These are phyloP conservation scores for Globisporangium apiculatum DNA, from an alignment of 352 stramenopile species.

Conservation along the genomic window DNA sequence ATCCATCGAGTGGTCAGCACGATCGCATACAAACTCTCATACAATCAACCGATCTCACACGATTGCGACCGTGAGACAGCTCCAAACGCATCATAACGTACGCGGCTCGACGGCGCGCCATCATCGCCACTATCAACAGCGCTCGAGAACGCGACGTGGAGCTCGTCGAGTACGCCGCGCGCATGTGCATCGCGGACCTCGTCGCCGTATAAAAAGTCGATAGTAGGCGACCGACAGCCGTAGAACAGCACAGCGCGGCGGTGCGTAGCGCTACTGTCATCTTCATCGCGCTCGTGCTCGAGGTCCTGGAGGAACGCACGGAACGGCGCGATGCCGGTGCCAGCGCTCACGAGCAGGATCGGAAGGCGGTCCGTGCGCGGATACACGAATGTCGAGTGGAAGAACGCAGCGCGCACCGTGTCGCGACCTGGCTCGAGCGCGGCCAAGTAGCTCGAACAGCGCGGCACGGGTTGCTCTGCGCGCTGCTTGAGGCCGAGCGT, in stretches of 20 bases:
- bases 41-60: too few relatives aligned
- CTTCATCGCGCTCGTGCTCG: constrained; percentile 37
- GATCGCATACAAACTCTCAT: constrained; percentile 20
- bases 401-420: constrained; percentile 51
- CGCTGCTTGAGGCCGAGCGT: constrained; percentile 61
- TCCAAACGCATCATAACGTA: too few relatives aligned
- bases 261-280: constrained; percentile 3
- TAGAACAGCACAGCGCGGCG: constrained; percentile 71
- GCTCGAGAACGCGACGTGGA: constrained; percentile 62
- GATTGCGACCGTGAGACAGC: too few relatives aligned
- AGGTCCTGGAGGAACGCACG: constrained; percentile 73
- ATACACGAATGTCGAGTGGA: constrained; percentile 73
- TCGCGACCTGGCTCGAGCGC: constrained; percentile 33
- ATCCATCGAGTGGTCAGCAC: constrained; percentile 7
- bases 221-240: constrained; percentile 45
- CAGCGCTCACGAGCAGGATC: constrained; percentile 71
- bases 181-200: constrained; percentile 40
- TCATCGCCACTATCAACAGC: neutral
- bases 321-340: constrained; percentile 80
- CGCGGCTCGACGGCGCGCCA: too few relatives aligned
- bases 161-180: constrained; percentile 36
- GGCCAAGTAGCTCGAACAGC: constrained; percentile 71
- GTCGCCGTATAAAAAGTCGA: constrained; percentile 68
- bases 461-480: constrained; percentile 40
- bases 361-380: constrained; percentile 47